These are phyloP conservation scores for Thraustochytrium sp. DNA, from an alignment of 352 stramenopile species.

Conservation along the genomic window DNA sequence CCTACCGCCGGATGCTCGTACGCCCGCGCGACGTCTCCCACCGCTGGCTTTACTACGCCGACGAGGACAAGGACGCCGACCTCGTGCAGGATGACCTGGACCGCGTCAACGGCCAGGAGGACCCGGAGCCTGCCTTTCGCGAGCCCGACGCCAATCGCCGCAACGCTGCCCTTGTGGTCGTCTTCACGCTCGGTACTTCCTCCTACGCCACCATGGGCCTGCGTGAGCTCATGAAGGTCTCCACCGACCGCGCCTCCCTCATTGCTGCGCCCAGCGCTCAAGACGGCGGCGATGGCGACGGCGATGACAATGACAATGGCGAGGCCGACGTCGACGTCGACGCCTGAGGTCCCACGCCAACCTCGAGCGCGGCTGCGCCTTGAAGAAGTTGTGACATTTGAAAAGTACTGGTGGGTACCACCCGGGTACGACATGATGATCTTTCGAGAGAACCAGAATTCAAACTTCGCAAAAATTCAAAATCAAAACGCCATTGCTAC, in stretches of 20 bases:
- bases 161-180: background rate
- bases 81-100: constrained; percentile 24
- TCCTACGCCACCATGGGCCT: constrained; percentile 33
- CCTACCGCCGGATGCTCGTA: constrained; percentile 23
- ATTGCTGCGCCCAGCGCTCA: background rate
- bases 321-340: too few relatives aligned
- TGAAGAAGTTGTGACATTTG: too few relatives aligned
- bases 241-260: background rate
- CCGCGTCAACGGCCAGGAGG: background rate
- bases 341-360: too few relatives aligned
- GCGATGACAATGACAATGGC: too few relatives aligned
- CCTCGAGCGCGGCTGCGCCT: too few relatives aligned
- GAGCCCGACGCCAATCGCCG: background rate
- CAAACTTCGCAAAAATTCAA: too few relatives aligned
- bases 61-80: background rate
- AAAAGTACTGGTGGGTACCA: too few relatives aligned
- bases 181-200: background rate
- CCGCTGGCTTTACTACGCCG: background rate
- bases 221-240: constrained; percentile 4
- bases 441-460: too few relatives aligned
- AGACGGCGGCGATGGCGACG: too few relatives aligned
- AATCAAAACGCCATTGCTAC: too few relatives aligned
- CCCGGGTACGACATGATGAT: too few relatives aligned
- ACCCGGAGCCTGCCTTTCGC: background rate
- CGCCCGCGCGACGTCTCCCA: background rate